These are phyloP conservation scores for Neurospora sp. DNA, from an alignment of 495 filamentous ascomycete genomes.

Conservation along the genomic window DNA sequence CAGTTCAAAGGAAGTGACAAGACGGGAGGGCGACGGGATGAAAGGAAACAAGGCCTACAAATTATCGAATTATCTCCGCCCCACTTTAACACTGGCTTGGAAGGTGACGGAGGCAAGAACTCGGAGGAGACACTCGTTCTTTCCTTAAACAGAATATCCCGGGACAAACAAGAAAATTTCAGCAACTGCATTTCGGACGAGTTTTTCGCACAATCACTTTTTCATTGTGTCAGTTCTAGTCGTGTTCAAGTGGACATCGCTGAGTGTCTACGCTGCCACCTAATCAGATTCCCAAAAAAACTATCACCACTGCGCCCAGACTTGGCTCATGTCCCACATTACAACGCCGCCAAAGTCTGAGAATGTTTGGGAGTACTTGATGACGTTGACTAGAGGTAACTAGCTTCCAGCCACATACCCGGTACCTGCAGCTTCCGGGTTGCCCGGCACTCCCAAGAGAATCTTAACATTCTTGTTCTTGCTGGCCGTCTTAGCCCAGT, in stretches of 20 bases:
- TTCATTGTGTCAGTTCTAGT: neutral
- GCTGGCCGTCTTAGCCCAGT: neutral
- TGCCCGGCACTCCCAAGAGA: neutral
- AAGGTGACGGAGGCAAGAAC: neutral
- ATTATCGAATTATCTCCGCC: neutral
- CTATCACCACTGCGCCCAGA: neutral
- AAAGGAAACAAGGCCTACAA: neutral
- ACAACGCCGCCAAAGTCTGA: neutral
- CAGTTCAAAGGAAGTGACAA: neutral
- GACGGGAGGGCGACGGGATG: neutral
- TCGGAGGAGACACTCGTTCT: neutral
- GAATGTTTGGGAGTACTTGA: neutral
- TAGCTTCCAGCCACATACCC: neutral
- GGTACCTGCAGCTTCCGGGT: neutral
- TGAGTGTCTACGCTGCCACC: neutral
- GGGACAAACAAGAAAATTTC: neutral
- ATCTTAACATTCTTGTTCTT: neutral
- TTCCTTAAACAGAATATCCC: neutral
- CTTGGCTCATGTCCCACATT: neutral
- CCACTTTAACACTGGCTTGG: neutral
- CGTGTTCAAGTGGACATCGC: neutral
- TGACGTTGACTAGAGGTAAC: neutral
- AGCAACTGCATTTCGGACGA: neutral
- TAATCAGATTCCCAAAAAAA: neutral
- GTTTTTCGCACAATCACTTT: neutral